Base-by-base conservation (phyloP, 805 yeast species). In the Phaffomyces antillensis region DNA sequence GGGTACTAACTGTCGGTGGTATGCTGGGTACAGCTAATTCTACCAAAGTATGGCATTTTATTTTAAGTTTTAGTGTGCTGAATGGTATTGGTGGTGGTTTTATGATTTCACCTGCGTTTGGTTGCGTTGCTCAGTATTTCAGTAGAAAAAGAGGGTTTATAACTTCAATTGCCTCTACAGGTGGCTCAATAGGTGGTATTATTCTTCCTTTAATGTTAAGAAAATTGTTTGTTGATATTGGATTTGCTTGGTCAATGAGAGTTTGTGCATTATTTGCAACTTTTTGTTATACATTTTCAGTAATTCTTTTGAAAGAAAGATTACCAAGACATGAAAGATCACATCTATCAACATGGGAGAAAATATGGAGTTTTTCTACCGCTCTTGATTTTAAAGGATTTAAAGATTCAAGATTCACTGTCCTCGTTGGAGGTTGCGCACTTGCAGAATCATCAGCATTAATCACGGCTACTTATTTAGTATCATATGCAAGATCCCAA, bases 61-160 rank as follows among this genome's bases (percentile, higher is more conserved):
- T 82, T 24, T 56, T 81, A 26, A 65, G 82, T 33, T 79, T 79
- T 53, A 73, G 80, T 4, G 47, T 82, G 0, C 56, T 72, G 18
- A 59, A 71, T 26, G 88, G 87, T 4, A 47, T 77, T 15, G 86
- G 85, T 0, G 69, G 72, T 42, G 83, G 83, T 2, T 58, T 79
- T 17, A 64, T 79, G 26, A 65, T 77, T 58, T 70, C 79, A 18
- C 86, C 87, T 1, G 60, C 77, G 32, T 62, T 82, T 8, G 76
- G 84, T 13, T 77, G 76, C 13, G 68, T 81, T 11, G 74, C 81
- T 24, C 88, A 82, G 50, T 83, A 85, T 76, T 83, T 82, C 55
- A 65, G 70, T 42, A 66, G 59, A 39, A 76, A 66, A 50, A 67
- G 87, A 54, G 88, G 84, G 3, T 62, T 69, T 43, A 82, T 80